Conservation (phyloP, 306 rosid species). For the Gastrolobium bilobum region DNA sequence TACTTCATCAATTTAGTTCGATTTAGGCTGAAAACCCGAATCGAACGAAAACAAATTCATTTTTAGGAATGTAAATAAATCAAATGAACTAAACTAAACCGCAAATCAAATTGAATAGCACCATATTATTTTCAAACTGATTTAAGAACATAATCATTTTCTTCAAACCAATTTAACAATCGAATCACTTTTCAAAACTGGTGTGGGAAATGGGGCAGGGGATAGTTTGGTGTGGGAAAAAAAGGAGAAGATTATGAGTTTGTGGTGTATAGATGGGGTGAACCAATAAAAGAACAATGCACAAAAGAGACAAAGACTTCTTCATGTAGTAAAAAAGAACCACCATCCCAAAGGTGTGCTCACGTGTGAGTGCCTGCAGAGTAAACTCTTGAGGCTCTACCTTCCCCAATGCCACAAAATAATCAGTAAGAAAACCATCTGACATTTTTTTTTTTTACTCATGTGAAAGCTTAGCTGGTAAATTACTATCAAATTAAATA, state of each 20-base stretch:
- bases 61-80: too few relatives aligned
- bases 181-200: too few relatives aligned
- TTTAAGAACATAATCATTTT: too few relatives aligned
- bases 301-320: slow-evolving; percentile 57
- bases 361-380: not conserved
- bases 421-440: not conserved
- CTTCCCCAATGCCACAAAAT: not conserved
- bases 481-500: not conserved
- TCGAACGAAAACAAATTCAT: too few relatives aligned
- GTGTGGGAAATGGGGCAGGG: not conserved
- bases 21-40: too few relatives aligned
- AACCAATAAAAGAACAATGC: slow-evolving; percentile 46
- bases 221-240: not conserved
- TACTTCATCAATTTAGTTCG: too few relatives aligned
- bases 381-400: not conserved
- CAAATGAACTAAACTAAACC: too few relatives aligned
- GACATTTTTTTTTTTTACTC: not conserved
- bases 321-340: slow-evolving; percentile 56
- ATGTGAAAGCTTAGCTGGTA: not conserved
- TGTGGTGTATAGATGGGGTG: slow-evolving; percentile 37
- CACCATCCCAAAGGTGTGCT: slow-evolving; percentile 7
- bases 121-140: too few relatives aligned
- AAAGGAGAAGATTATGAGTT: not conserved
- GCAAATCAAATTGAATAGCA: too few relatives aligned
- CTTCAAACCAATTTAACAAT: too few relatives aligned